Conservation (phyloP, 2,329 filamentous ascomycete species). For the Nothopassalora personata region DNA sequence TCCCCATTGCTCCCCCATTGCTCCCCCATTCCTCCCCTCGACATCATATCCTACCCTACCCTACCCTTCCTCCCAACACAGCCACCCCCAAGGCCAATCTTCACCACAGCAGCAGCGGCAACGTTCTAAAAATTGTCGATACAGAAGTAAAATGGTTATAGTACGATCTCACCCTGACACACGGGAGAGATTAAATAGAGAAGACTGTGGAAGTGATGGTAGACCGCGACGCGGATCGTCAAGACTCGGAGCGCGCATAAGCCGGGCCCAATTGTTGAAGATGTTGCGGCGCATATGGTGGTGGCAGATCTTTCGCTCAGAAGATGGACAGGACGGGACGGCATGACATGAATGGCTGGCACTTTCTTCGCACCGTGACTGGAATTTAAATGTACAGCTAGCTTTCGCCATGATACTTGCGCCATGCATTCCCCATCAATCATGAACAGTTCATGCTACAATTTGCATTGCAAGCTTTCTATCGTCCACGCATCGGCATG, state of each 20-base stretch:
- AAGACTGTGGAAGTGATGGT: not conserved
- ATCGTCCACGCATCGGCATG: conserved; percentile 57
- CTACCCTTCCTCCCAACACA: too few species aligned
- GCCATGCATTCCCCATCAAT: conserved; percentile 5
- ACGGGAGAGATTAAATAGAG: not conserved
- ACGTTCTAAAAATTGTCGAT: not conserved
- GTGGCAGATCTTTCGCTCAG: not conserved
- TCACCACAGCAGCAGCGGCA: too few species aligned
- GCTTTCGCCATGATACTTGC: not conserved
- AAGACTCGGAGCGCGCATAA: too few species aligned
- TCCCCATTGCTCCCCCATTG: too few species aligned
- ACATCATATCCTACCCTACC: too few species aligned
- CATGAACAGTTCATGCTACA: not conserved
- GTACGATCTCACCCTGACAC: not conserved
- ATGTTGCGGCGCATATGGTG: not conserved
- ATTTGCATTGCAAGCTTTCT: conserved; percentile 18
- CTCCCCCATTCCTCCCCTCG: too few species aligned
- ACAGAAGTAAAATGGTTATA: not conserved
- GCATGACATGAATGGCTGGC: not conserved
- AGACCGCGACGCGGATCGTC: not conserved
- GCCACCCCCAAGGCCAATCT: too few species aligned
- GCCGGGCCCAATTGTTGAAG: too few species aligned
- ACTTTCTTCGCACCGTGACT: not conserved
- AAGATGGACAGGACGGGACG: not conserved
- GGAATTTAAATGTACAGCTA: conserved; percentile 1